A percentile compares a stretch with the other conserved stretches of the same genome.
These are phyloP conservation scores for Agaricus blazei DNA, from an alignment of 768 basidiomycete species.

Conservation along the genomic window DNA sequence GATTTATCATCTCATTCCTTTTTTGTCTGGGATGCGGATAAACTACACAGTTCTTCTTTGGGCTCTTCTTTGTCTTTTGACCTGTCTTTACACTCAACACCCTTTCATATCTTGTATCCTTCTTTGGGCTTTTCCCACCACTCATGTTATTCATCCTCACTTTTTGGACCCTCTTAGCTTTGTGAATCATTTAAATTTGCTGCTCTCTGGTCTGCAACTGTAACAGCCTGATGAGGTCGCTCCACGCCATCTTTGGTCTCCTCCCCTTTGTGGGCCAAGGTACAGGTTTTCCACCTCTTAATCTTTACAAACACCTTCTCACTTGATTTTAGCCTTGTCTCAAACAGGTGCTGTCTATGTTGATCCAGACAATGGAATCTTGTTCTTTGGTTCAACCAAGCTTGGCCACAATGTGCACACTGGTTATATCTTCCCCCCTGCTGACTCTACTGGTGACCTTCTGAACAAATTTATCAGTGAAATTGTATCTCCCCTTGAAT, in stretches of 20 bases:
- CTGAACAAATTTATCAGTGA: constrained; percentile 58
- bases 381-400: constrained; percentile 42
- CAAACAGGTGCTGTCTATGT: constrained; percentile 39
- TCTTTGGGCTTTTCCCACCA: no score
- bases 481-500: constrained; percentile 49
- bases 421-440: constrained; percentile 50
- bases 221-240: not conserved
- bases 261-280: constrained; percentile 8
- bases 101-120: not conserved
- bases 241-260: not conserved
- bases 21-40: constrained; percentile 14
- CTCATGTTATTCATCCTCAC: not conserved
- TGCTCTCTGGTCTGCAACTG: not conserved
- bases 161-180: not conserved
- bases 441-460: constrained; percentile 30
- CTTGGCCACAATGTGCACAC: constrained; percentile 36
- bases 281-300: not conserved
- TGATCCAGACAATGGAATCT: constrained; percentile 47
- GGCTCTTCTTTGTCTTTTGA: constrained; percentile 6
- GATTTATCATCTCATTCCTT: no score
- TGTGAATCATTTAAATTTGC: not conserved
- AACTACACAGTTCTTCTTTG: constrained; percentile 24
- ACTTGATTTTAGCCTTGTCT: constrained; percentile 28
- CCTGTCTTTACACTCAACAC: not conserved
- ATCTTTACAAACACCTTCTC: not conserved